Evolutionary conservation across 345 rosid genomes (phyloP).

Genomic region (Brassica incana): DNA sequence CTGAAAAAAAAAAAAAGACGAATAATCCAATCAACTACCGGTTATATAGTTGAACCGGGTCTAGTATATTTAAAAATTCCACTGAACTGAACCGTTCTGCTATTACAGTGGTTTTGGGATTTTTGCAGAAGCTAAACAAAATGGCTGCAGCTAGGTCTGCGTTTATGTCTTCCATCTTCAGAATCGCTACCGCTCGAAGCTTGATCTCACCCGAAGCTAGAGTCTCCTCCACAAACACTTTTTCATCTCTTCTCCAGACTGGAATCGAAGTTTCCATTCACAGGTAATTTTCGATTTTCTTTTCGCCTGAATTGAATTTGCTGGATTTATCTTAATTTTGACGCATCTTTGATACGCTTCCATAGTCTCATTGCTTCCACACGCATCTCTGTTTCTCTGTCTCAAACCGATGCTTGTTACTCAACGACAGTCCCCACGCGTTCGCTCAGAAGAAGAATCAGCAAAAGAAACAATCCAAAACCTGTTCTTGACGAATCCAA

Average conservation of each 20-base stretch:
- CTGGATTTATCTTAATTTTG: background rate
- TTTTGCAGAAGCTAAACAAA: slow-evolving; percentile 5
- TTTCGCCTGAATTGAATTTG: background rate
- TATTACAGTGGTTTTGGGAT: too few species aligned
- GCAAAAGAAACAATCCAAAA: slow-evolving; percentile 49
- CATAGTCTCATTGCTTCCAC: slow-evolving; percentile 54
- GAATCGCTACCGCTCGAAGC: slow-evolving; percentile 29
- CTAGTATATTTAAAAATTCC: too few species aligned
- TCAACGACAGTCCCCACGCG: slow-evolving; percentile 57
- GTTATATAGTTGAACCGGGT: too few species aligned
- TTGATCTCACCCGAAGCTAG: slow-evolving; percentile 24
- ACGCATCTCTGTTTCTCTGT: slow-evolving; percentile 37
- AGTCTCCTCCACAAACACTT: slow-evolving; percentile 33
- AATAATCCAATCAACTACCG: too few species aligned
- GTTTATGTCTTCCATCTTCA: slow-evolving; percentile 41
- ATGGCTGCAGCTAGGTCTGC: slow-evolving; percentile 48
- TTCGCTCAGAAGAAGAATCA: slow-evolving; percentile 60
- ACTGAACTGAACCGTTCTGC: too few species aligned
- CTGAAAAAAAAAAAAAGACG: too few species aligned
- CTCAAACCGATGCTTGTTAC: slow-evolving; percentile 31
- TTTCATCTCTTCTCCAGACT: slow-evolving; percentile 31
- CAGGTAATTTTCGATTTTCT: slow-evolving; percentile 17
- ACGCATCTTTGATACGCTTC: slow-evolving; percentile 10
- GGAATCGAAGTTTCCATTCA: slow-evolving; percentile 31
- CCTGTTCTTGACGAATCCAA: slow-evolving; percentile 58